Evolutionary conservation across 192 early-diverging fungal species (phyloP).

Genomic region (Gamsiella multidivaricata): DNA sequence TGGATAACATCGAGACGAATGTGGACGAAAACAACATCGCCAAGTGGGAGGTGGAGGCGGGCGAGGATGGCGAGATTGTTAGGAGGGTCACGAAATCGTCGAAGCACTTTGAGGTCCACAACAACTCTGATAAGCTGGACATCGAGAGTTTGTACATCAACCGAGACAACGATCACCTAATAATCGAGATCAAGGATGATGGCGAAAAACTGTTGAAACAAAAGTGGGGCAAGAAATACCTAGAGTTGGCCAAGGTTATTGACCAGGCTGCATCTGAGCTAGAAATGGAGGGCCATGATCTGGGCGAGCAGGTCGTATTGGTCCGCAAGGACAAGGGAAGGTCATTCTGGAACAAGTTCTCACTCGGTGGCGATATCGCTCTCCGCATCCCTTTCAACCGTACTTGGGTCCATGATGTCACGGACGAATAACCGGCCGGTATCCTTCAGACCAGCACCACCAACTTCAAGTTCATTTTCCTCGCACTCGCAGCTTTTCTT

Average conservation of each 20-base stretch:
- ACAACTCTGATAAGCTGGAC: background rate
- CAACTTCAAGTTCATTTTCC: too few species aligned
- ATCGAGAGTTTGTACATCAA: slow-evolving; percentile 14
- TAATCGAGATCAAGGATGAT: slow-evolving; percentile 42
- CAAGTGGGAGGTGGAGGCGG: background rate
- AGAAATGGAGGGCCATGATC: slow-evolving; percentile 17
- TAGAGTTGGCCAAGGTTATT: slow-evolving; percentile 26
- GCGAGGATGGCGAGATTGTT: background rate
- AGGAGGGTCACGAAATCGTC: background rate
- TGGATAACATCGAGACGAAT: slow-evolving; percentile 1
- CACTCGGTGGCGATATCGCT: slow-evolving; percentile 21
- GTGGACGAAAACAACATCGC: background rate
- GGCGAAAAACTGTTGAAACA: slow-evolving; percentile 42
- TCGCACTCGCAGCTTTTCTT: too few species aligned
- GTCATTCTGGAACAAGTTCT: slow-evolving; percentile 36
- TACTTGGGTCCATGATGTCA: slow-evolving; percentile 42
- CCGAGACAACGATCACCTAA: slow-evolving; percentile 21
- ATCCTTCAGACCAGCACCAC: too few species aligned
- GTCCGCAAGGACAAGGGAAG: slow-evolving; percentile 10
- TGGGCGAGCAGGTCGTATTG: slow-evolving; percentile 40
- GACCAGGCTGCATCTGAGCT: slow-evolving; percentile 30
- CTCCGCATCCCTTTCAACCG: slow-evolving; percentile 36
- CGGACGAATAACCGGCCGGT: slow-evolving; percentile 33
- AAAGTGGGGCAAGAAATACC: slow-evolving; percentile 29
- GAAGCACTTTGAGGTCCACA: slow-evolving; percentile 9